These are phyloP conservation scores for Ganoderma lucidum DNA, from an alignment of 1,284 basidiomycete species.

Conservation along the genomic window DNA sequence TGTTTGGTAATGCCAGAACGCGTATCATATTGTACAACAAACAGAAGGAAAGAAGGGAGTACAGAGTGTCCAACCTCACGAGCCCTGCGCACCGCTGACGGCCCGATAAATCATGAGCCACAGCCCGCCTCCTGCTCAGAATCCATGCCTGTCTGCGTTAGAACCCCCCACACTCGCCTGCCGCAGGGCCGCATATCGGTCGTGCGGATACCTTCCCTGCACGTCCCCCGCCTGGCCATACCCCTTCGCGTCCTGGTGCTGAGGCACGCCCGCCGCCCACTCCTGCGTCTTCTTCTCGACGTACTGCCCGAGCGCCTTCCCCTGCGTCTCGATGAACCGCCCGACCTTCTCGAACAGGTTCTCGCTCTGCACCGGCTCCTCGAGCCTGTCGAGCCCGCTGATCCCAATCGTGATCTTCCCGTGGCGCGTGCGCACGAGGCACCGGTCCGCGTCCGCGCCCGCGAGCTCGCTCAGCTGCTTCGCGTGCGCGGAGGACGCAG, in stretches of 20 bases:
- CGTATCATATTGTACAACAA: no score
- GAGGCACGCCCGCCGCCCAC: not conserved
- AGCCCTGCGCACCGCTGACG: no score
- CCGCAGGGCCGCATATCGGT: not conserved
- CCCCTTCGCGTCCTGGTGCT: not conserved
- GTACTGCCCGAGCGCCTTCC: constrained; percentile 25
- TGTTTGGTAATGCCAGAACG: no score
- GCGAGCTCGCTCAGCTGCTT: constrained; percentile 20
- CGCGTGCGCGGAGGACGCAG: not conserved
- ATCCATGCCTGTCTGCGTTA: not conserved
- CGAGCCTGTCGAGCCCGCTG: constrained; percentile 38
- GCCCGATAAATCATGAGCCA: no score
- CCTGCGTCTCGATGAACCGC: constrained; percentile 31
- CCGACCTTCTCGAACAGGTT: constrained; percentile 35
- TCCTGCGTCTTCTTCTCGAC: constrained; percentile 25
- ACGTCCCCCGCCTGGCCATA: not conserved
- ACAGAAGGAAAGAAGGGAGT: no score
- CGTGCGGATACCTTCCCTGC: not conserved
- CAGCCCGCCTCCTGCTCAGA: not conserved
- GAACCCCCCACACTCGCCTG: not conserved
- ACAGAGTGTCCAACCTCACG: no score
- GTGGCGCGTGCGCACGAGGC: constrained; percentile 35
- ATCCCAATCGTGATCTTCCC: constrained; percentile 39
- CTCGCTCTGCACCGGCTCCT: constrained; percentile 20
- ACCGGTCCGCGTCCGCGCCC: constrained; percentile 28